A percentile compares a stretch with the other conserved stretches of the same genome.
Evolutionary conservation across 805 yeast genomes (phyloP).

Genomic region (Isabelozyma heimii): DNA sequence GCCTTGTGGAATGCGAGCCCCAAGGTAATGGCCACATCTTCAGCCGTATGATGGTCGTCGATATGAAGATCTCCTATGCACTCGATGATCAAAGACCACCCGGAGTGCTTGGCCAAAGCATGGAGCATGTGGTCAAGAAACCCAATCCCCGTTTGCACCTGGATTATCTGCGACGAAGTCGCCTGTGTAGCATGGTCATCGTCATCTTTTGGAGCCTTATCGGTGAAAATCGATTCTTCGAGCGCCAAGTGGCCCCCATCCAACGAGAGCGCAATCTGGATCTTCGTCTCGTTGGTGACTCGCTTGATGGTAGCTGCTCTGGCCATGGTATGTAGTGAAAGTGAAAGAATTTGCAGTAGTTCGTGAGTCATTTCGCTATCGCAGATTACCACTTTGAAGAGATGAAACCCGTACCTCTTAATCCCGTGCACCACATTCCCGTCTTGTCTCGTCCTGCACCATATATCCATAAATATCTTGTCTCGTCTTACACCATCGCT

Average conservation of each 20-base stretch:
- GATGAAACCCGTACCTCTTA: not conserved
- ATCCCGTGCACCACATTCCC: not conserved
- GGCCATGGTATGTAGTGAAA: conserved; percentile 1
- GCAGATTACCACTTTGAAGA: too few species aligned
- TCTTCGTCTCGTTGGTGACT: conserved; percentile 89
- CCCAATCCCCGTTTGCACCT: conserved; percentile 89
- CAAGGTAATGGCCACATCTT: conserved; percentile 90
- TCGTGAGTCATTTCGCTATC: too few species aligned
- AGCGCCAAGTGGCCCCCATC: conserved; percentile 81
- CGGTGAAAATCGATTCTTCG: conserved; percentile 54
- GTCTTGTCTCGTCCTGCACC: too few species aligned
- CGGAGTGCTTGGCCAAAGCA: conserved; percentile 94
- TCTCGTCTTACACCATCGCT: not conserved
- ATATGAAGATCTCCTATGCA: conserved; percentile 94
- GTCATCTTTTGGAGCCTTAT: conserved; percentile 17
- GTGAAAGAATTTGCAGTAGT: not conserved
- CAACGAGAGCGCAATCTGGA: conserved; percentile 77
- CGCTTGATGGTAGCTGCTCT: conserved; percentile 54
- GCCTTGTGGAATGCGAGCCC: conserved; percentile 90
- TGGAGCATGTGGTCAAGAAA: conserved; percentile 97
- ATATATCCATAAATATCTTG: too few species aligned
- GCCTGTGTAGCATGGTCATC: conserved; percentile 64
- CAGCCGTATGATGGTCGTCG: conserved; percentile 96
- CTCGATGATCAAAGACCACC: conserved; percentile 88
- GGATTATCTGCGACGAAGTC: conserved; percentile 68